Conservation (phyloP, 306 rosid species). For the Astragalus glycyphyllos region DNA sequence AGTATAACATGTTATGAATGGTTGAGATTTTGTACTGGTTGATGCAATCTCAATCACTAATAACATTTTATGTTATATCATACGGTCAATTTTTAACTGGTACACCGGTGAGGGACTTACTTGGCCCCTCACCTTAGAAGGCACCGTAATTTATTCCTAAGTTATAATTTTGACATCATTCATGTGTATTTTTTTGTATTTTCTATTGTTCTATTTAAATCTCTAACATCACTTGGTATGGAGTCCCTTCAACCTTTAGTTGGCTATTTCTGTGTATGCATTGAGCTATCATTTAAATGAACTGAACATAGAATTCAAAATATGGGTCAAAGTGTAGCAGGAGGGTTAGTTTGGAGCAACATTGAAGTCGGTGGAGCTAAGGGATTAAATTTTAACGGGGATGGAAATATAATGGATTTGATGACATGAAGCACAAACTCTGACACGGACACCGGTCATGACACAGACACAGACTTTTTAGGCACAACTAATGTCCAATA, state of each 20-base stretch:
- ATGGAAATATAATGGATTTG: background rate
- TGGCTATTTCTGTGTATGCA: background rate
- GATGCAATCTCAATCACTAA: too few species aligned
- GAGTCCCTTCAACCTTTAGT: constrained; percentile 12
- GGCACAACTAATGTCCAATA: too few species aligned
- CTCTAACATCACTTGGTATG: constrained; percentile 2
- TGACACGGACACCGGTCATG: too few species aligned
- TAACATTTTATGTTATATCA: too few species aligned
- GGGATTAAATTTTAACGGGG: background rate
- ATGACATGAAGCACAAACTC: background rate
- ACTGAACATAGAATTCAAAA: background rate
- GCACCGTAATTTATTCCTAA: too few species aligned
- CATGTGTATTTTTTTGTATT: background rate
- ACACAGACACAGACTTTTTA: too few species aligned
- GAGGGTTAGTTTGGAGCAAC: too few species aligned
- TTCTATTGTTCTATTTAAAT: constrained; percentile 18
- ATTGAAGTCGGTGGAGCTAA: background rate
- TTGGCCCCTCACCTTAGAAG: too few species aligned
- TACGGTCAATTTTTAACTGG: too few species aligned
- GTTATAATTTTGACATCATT: background rate
- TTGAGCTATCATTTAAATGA: background rate
- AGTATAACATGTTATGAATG: too few species aligned
- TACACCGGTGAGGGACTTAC: too few species aligned
- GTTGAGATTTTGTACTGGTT: too few species aligned
- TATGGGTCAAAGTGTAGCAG: background rate